Conservation (phyloP, 305 asterid genomes). For the Fraxinus dipetala region DNA sequence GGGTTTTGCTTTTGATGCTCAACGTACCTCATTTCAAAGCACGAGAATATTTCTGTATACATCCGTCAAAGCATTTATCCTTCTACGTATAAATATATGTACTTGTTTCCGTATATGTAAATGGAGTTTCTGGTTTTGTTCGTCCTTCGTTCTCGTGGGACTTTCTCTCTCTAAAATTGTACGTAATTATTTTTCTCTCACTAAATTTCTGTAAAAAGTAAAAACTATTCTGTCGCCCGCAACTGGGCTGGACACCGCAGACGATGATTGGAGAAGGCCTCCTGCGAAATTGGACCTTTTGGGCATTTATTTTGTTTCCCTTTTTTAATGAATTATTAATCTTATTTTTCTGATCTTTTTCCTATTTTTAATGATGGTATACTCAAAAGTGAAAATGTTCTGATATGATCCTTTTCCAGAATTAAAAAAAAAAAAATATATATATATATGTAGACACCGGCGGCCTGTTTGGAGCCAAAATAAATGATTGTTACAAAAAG, state of each 20-base stretch:
- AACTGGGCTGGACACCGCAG: conserved; percentile 22
- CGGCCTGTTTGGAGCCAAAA: too few relatives aligned
- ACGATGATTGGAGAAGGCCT: conserved; percentile 19
- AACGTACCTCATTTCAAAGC: conserved; percentile 52
- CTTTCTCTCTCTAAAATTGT: conserved; percentile 38
- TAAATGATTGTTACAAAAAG: neutral
- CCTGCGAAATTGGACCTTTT: neutral
- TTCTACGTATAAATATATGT: conserved; percentile 20
- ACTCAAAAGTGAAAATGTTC: neutral
- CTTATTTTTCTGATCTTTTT: neutral
- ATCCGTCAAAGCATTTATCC: conserved; percentile 42
- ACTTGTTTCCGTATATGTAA: conserved; percentile 26
- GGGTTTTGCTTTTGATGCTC: conserved; percentile 77
- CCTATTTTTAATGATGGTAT: neutral
- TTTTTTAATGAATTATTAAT: neutral
- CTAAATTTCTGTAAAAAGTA: conserved; percentile 6
- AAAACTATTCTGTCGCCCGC: conserved; percentile 21
- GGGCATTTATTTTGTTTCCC: neutral
- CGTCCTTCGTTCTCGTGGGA: conserved; percentile 34
- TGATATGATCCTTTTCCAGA: neutral
- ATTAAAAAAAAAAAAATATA: too few relatives aligned
- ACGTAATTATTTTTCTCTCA: conserved; percentile 22
- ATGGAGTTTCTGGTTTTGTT: conserved; percentile 38
- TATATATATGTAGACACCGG: neutral
- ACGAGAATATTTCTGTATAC: conserved; percentile 34